Conservation (phyloP, 352 stramenopile genomes). For the Phytophthora pinifolia region DNA sequence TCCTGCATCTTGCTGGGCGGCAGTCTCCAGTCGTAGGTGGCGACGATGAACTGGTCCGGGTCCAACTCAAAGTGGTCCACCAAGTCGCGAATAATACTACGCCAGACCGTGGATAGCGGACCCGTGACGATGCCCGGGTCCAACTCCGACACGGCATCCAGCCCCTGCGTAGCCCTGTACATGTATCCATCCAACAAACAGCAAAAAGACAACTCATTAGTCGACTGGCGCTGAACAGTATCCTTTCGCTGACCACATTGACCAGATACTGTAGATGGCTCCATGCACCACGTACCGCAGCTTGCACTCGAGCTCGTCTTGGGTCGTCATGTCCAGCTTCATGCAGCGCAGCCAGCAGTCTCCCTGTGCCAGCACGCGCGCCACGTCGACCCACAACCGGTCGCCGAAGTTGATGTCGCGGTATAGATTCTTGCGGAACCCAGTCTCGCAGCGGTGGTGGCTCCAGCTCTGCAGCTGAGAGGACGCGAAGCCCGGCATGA, state of each 20-base stretch:
- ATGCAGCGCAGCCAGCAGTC: conserved; percentile 82
- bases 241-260: background rate
- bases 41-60: conserved; percentile 68
- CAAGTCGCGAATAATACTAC: conserved; percentile 62
- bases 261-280: no score
- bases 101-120: conserved; percentile 73
- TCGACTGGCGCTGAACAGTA: conserved; percentile 10
- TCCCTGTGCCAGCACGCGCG: conserved; percentile 65
- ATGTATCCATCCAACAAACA: conserved; percentile 9
- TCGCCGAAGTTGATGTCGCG: conserved; percentile 77
- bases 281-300: conserved; percentile 40
- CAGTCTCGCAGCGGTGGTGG: conserved; percentile 48
- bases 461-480: conserved; percentile 80
- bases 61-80: conserved; percentile 70
- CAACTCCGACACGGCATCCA: conserved; percentile 67
- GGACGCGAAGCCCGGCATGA: conserved; percentile 78
- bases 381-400: conserved; percentile 74
- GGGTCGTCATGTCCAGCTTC: conserved; percentile 66
- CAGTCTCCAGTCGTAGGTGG: conserved; percentile 82
- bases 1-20: conserved; percentile 68
- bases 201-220: conserved; percentile 14
- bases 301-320: conserved; percentile 75
- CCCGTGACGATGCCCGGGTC: conserved; percentile 77
- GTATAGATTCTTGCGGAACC: conserved; percentile 79
- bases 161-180: conserved; percentile 50